These are phyloP conservation scores for Cymodocea nodosa DNA, from an alignment of 116 monocot species.

Conservation along the genomic window DNA sequence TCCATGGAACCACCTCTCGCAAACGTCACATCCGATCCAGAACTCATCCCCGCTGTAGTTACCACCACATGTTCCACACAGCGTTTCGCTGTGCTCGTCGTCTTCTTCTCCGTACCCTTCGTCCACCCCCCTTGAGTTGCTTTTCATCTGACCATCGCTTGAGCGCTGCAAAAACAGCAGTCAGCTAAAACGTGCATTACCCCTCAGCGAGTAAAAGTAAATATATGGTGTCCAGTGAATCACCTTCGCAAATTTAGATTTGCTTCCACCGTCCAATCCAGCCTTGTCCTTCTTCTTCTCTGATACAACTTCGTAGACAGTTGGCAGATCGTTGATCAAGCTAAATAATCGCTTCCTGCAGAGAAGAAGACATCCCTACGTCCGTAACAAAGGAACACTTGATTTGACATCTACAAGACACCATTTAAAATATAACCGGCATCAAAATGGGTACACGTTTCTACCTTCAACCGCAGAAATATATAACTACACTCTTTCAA, in stretches of 20 bases:
- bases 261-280: slow-evolving; percentile 42
- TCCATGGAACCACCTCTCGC: slow-evolving; percentile 12
- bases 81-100: slow-evolving; percentile 17
- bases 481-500: no score
- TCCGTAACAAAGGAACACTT: no score
- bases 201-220: no score
- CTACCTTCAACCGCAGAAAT: no score
- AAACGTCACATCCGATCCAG: slow-evolving; percentile 19
- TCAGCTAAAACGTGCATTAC: not conserved
- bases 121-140: slow-evolving; percentile 7
- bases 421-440: no score
- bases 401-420: no score
- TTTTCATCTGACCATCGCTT: slow-evolving; percentile 15
- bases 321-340: slow-evolving; percentile 70
- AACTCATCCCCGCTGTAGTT: slow-evolving; percentile 20
- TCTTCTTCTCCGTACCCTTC: slow-evolving; percentile 13
- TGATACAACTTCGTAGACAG: slow-evolving; percentile 61
- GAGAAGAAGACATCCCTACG: not conserved
- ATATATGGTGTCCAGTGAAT: not conserved
- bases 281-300: slow-evolving; percentile 57
- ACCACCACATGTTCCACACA: slow-evolving; percentile 15
- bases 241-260: slow-evolving; percentile 26
- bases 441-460: no score
- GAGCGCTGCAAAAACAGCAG: slow-evolving; percentile 5
- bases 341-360: slow-evolving; percentile 70